phyloP scores from a whole-genome alignment of 768 basidiomycete genomes.

The Suillus plorans region DNA sequence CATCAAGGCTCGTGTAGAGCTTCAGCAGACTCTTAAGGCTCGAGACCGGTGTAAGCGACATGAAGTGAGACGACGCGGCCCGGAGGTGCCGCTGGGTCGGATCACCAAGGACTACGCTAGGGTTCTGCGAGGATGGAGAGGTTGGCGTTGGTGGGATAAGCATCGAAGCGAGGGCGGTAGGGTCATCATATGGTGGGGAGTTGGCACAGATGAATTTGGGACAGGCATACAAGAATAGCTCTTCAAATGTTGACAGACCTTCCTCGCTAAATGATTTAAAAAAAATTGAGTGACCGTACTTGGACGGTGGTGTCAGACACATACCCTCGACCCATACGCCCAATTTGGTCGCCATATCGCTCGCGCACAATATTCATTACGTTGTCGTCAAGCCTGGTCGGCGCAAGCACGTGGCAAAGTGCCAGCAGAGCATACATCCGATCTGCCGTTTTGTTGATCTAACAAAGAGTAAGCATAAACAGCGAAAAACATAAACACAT shows the following conservation, averaged over 20 bases:
- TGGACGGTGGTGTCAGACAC: slow-evolving; percentile 27
- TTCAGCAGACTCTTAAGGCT: slow-evolving; percentile 91
- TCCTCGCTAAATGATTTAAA: slow-evolving; percentile 49
- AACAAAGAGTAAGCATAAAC: slow-evolving; percentile 4
- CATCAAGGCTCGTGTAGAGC: slow-evolving; percentile 91
- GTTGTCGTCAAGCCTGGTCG: slow-evolving; percentile 90
- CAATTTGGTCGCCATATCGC: slow-evolving; percentile 87
- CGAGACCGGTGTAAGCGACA: slow-evolving; percentile 72
- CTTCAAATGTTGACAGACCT: slow-evolving; percentile 78
- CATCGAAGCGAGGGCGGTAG: slow-evolving; percentile 54
- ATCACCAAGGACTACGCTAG: slow-evolving; percentile 40
- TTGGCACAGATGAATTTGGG: slow-evolving; percentile 97
- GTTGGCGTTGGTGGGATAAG: slow-evolving; percentile 38
- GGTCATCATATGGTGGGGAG: slow-evolving; percentile 90
- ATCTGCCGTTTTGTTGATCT: slow-evolving; percentile 98
- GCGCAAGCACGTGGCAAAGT: slow-evolving; percentile 90
- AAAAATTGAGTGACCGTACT: not conserved
- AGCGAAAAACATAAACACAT: not conserved
- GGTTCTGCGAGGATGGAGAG: slow-evolving; percentile 30
- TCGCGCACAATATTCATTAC: slow-evolving; percentile 93
- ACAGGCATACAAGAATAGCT: slow-evolving; percentile 92
- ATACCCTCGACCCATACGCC: slow-evolving; percentile 83
- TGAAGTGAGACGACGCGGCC: slow-evolving; percentile 82
- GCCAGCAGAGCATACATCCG: slow-evolving; percentile 97
- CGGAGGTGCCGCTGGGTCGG: slow-evolving; percentile 82